phyloP scores from a whole-genome alignment of 371 early-diverging fungal species.

The Umbelopsis sp. region DNA sequence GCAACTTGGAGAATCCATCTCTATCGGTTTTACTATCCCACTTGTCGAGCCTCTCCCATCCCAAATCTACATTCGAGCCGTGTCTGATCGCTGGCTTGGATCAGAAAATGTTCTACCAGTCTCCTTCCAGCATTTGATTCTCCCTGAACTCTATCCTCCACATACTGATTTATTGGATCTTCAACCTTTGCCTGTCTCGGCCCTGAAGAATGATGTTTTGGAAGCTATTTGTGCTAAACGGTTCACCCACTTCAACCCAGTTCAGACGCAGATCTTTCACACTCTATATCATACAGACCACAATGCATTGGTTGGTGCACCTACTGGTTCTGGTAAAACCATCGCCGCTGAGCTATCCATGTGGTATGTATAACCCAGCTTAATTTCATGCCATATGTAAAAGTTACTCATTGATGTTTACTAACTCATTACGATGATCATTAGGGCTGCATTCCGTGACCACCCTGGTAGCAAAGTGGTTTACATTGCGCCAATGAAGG shows the following conservation, averaged over 20 bases:
- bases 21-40: slow-evolving; percentile 88
- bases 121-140: slow-evolving; percentile 88
- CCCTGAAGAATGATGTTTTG: slow-evolving; percentile 76
- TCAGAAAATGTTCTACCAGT: slow-evolving; percentile 84
- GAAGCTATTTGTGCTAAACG: slow-evolving; percentile 80
- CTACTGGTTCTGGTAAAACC: slow-evolving; percentile 99
- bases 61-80: slow-evolving; percentile 86
- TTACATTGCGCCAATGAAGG: slow-evolving; percentile 99
- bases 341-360: slow-evolving; percentile 96
- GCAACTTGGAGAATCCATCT: slow-evolving; percentile 55
- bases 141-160: slow-evolving; percentile 81
- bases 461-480: slow-evolving; percentile 89
- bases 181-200: slow-evolving; percentile 86
- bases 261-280: slow-evolving; percentile 98
- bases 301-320: slow-evolving; percentile 96
- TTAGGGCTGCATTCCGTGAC: slow-evolving; percentile 78
- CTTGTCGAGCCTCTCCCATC: slow-evolving; percentile 86
- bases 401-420: too few relatives aligned
- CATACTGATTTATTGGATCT: slow-evolving; percentile 90
- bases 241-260: slow-evolving; percentile 95
- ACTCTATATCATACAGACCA: slow-evolving; percentile 86
- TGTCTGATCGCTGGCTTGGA: slow-evolving; percentile 95
- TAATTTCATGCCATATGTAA: too few relatives aligned
- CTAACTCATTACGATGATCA: too few relatives aligned
- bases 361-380: slow-evolving; percentile 57